Evolutionary conservation across 805 yeast species (phyloP).

Genomic region (Limtongia smithiae): DNA sequence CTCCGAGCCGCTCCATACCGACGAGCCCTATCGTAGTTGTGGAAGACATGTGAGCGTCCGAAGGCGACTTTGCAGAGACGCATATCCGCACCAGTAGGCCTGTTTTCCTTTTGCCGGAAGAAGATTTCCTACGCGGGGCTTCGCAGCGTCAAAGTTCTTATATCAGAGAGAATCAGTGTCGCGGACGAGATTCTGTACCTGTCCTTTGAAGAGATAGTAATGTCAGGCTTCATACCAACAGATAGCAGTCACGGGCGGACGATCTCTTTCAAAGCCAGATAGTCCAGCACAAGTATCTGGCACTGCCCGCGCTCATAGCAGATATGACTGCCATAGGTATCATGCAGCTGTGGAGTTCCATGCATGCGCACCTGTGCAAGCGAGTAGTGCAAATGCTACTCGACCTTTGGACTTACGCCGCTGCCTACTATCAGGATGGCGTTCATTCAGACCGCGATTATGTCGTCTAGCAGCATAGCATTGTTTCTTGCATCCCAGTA

Average conservation of each 20-base stretch:
- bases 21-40: conserved; percentile 51
- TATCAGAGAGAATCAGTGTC: conserved; percentile 57
- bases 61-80: conserved; percentile 56
- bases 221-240: too few relatives aligned
- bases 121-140: conserved; percentile 54
- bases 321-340: conserved; percentile 74
- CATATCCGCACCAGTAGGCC: conserved; percentile 90
- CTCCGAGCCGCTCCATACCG: conserved; percentile 51
- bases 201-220: too few relatives aligned
- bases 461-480: conserved; percentile 71
- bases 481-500: conserved; percentile 91
- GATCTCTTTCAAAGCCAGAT: conserved; percentile 59
- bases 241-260: too few relatives aligned
- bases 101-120: conserved; percentile 47
- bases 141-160: conserved; percentile 59
- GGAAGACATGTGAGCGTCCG: conserved; percentile 46
- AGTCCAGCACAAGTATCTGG: conserved; percentile 87
- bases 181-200: conserved; percentile 52
- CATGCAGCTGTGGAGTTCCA: conserved; percentile 52
- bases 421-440: conserved; percentile 92
- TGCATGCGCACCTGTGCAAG: conserved; percentile 60
- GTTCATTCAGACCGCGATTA: conserved; percentile 63
- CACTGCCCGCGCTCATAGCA: conserved; percentile 99
- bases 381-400: conserved; percentile 64
- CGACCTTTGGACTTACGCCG: conserved; percentile 68